phyloP scores from a whole-genome alignment of 208 protist species.

The Leishmania tarentolae region DNA sequence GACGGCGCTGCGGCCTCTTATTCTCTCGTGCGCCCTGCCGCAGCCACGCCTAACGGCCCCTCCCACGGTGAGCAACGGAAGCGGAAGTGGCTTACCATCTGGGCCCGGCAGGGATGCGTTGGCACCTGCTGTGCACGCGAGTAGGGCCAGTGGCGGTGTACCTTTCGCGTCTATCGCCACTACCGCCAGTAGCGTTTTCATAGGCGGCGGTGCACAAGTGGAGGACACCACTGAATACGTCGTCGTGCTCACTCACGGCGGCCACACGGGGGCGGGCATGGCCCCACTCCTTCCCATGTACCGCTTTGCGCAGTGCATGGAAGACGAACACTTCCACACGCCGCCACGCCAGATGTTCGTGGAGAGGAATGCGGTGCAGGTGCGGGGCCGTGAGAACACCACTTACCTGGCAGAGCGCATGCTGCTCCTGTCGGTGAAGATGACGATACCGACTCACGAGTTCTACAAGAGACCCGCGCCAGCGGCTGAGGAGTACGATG shows the following conservation, averaged over 20 bases:
- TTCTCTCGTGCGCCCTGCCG: conserved; percentile 70
- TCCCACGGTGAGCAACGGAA: background rate
- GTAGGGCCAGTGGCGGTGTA: background rate
- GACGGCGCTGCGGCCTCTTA: conserved; percentile 57
- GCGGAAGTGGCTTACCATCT: conserved; percentile 4
- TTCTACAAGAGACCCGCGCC: background rate
- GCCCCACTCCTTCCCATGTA: conserved; percentile 46
- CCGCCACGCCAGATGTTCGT: conserved; percentile 42
- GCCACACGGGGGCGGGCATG: conserved; percentile 35
- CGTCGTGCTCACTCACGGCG: conserved; percentile 67
- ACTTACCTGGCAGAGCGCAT: conserved; percentile 77
- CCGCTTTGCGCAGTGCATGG: conserved; percentile 65
- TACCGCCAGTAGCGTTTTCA: background rate
- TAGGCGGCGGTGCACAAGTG: conserved; percentile 4
- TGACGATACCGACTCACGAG: conserved; percentile 20
- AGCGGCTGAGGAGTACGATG: conserved; percentile 8
- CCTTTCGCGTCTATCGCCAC: background rate
- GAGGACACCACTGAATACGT: conserved; percentile 51
- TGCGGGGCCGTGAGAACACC: conserved; percentile 69
- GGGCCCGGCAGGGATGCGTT: background rate
- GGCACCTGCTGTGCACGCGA: background rate
- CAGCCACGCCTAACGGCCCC: conserved; percentile 11
- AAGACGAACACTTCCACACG: conserved; percentile 65
- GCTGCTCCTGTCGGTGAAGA: conserved; percentile 70
- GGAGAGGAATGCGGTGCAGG: conserved; percentile 45